Evolutionary conservation across 352 stramenopile species (phyloP).

Genomic region (Thalassiosira exigua): DNA sequence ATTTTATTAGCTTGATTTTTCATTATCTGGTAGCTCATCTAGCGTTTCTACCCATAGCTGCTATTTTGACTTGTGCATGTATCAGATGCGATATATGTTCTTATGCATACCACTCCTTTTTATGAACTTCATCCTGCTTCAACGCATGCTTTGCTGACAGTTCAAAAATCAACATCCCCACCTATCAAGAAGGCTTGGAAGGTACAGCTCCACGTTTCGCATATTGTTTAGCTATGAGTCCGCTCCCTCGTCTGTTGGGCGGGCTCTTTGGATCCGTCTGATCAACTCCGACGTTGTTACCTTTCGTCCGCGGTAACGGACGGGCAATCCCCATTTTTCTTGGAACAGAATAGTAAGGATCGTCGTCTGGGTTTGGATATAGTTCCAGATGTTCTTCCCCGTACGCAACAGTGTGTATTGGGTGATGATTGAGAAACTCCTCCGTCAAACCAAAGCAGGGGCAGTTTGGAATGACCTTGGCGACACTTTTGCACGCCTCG

Average conservation of each 20-base stretch:
- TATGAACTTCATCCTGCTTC: too few species aligned
- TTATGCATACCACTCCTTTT: too few species aligned
- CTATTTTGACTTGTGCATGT: too few species aligned
- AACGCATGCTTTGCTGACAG: too few species aligned
- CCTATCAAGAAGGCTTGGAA: too few species aligned
- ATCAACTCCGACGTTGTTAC: conserved; percentile 86
- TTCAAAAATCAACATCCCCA: too few species aligned
- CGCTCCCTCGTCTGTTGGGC: conserved; percentile 59
- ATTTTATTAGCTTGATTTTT: too few species aligned
- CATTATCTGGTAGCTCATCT: too few species aligned
- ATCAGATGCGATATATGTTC: too few species aligned
- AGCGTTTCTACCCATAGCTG: too few species aligned
- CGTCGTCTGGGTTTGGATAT: conserved; percentile 83
- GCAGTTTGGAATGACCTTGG: conserved; percentile 85
- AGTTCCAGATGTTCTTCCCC: conserved; percentile 84
- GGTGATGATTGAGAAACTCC: conserved; percentile 85
- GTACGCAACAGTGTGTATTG: conserved; percentile 86
- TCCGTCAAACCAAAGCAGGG: conserved; percentile 84
- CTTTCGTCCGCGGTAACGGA: conserved; percentile 77
- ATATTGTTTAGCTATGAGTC: too few species aligned
- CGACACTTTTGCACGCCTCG: conserved; percentile 85
- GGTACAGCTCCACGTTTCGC: too few species aligned
- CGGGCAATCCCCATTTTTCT: conserved; percentile 83
- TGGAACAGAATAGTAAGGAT: conserved; percentile 83
- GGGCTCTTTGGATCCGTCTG: conserved; percentile 76